A percentile compares a stretch with the other conserved stretches of the same genome.
These are phyloP conservation scores for Colletotrichum brevisporum DNA, from an alignment of 2,329 filamentous ascomycete genomes.

Conservation along the genomic window DNA sequence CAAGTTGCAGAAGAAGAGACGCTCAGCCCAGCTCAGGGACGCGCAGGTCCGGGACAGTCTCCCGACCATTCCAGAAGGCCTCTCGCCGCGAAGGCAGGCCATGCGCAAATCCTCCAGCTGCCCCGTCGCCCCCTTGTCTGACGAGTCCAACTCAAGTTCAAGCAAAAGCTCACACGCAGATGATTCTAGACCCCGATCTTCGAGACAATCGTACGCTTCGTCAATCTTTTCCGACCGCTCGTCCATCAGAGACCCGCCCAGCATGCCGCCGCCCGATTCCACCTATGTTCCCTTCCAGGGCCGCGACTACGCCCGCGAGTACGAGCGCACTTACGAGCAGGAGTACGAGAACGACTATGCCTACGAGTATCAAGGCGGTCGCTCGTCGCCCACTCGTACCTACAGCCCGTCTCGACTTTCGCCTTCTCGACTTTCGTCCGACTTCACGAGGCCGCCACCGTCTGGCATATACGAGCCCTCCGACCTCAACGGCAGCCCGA, in stretches of 20 bases:
- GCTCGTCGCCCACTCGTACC: constrained; percentile 67
- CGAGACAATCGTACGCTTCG: constrained; percentile 65
- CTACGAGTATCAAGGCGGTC: constrained; percentile 35
- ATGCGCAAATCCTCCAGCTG: constrained; percentile 52
- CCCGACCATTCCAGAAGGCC: constrained; percentile 66
- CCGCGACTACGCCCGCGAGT: constrained; percentile 53
- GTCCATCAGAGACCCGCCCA: constrained; percentile 70
- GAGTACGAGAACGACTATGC: constrained; percentile 37
- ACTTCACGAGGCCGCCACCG: constrained; percentile 80
- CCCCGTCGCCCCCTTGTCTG: constrained; percentile 41
- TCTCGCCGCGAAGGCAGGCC: constrained; percentile 59
- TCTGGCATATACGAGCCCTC: constrained; percentile 85
- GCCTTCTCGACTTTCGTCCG: constrained; percentile 66
- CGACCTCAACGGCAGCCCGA: constrained; percentile 89
- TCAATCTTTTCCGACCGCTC: constrained; percentile 64
- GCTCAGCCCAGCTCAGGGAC: constrained; percentile 47
- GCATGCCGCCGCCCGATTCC: constrained; percentile 74
- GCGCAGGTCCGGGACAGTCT: constrained; percentile 56
- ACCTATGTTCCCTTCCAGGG: constrained; percentile 72
- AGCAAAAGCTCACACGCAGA: constrained; percentile 57
- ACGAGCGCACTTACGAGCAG: constrained; percentile 44
- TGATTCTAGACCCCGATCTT: constrained; percentile 60
- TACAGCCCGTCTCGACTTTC: constrained; percentile 68
- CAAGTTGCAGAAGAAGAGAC: constrained; percentile 64
- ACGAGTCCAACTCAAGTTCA: constrained; percentile 51